Conservation (phyloP, 2,329 filamentous ascomycete species). For the Calonectria leucothoes region DNA sequence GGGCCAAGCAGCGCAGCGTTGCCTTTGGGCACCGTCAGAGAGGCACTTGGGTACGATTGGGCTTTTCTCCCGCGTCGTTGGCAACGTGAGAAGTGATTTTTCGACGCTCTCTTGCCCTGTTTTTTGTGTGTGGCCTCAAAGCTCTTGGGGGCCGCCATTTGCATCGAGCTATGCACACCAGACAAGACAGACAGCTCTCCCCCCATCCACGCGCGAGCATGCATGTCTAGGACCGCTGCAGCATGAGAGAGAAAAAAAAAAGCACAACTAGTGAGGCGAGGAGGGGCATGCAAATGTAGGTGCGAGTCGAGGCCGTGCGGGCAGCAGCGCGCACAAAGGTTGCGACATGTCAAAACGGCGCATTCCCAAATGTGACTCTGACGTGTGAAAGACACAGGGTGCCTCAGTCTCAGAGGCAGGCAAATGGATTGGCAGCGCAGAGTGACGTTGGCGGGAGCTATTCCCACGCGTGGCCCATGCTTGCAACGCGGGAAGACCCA, state of each 20-base stretch:
- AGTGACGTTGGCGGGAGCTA: neutral
- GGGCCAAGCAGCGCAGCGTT: neutral
- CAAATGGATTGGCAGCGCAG: neutral
- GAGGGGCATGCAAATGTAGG: neutral
- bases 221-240: neutral
- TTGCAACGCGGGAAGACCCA: neutral
- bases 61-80: neutral
- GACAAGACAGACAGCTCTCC: too few species aligned
- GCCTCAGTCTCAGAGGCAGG: neutral
- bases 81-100: conserved; percentile 4
- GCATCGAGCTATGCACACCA: neutral
- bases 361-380: neutral
- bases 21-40: neutral
- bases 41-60: neutral
- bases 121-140: neutral
- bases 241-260: too few species aligned
- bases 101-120: too few species aligned
- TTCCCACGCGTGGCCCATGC: neutral
- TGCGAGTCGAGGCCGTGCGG: too few species aligned
- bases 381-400: too few species aligned
- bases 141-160: neutral
- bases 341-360: neutral
- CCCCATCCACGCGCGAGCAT: too few species aligned
- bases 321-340: neutral
- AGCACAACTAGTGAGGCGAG: neutral